These are phyloP conservation scores for Cubamyces sp. DNA, from an alignment of 768 basidiomycete genomes.

Conservation along the genomic window DNA sequence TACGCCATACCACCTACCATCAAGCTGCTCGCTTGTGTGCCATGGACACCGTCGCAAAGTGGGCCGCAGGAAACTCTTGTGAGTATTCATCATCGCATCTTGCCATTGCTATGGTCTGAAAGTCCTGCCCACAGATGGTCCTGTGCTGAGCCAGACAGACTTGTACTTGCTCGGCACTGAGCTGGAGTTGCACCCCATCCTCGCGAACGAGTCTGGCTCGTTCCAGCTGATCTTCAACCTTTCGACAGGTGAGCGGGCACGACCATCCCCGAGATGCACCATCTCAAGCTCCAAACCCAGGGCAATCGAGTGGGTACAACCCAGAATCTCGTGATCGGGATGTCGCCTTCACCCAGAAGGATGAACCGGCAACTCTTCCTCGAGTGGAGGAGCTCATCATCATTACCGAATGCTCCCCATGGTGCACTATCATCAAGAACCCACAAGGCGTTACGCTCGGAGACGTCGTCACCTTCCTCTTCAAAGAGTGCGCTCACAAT, in stretches of 20 bases:
- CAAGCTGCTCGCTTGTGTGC: not conserved
- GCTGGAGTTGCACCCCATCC: conserved; percentile 75
- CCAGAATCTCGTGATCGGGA: conserved; percentile 61
- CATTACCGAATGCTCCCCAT: conserved; percentile 60
- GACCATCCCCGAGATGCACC: not conserved
- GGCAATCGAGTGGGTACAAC: conserved; percentile 66
- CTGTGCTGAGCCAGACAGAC: conserved; percentile 79
- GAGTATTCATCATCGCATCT: not conserved
- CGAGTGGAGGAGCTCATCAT: conserved; percentile 42
- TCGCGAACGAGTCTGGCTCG: conserved; percentile 48
- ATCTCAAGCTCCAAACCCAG: conserved; percentile 37
- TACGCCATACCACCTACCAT: not conserved
- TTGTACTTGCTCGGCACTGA: conserved; percentile 72
- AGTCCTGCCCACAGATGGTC: conserved; percentile 57
- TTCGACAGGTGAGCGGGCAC: conserved; percentile 52
- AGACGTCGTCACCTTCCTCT: conserved; percentile 74
- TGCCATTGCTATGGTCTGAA: not conserved
- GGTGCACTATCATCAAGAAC: conserved; percentile 79
- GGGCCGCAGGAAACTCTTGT: conserved; percentile 29
- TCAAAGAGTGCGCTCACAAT: conserved; percentile 65
- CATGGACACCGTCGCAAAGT: conserved; percentile 30
- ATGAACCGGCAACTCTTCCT: conserved; percentile 45
- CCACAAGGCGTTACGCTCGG: conserved; percentile 74
- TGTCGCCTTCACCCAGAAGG: conserved; percentile 48
- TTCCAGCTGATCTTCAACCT: conserved; percentile 79